Conservation (phyloP, 306 rosid species). For the Lupinus albus region DNA sequence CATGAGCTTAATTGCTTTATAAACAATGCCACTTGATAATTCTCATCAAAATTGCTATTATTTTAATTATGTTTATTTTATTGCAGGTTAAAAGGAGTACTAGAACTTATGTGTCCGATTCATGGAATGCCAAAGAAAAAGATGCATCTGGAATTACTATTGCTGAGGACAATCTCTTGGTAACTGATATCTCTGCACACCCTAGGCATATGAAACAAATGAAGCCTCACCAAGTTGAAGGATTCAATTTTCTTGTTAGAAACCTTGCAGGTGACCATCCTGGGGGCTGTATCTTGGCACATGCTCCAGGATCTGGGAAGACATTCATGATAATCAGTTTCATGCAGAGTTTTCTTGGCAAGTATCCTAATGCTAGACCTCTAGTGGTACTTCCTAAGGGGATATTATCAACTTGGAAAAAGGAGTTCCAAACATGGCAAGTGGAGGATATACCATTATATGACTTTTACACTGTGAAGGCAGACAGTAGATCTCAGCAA, state of each 20-base stretch:
- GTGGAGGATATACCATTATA: constrained; percentile 80
- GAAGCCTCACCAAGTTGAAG: constrained; percentile 92
- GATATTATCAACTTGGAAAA: constrained; percentile 86
- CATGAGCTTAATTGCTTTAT: constrained; percentile 4
- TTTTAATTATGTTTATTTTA: constrained; percentile 15
- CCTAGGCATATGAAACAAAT: constrained; percentile 85
- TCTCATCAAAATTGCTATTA: constrained; percentile 21
- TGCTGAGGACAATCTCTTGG: constrained; percentile 51
- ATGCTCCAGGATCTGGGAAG: constrained; percentile 97
- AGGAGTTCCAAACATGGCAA: constrained; percentile 89
- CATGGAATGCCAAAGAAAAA: constrained; percentile 56
- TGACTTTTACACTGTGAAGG: constrained; percentile 78
- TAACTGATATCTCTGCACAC: constrained; percentile 68
- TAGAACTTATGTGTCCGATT: constrained; percentile 71
- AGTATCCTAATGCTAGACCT: constrained; percentile 85
- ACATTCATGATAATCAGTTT: constrained; percentile 97
- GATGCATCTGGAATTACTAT: constrained; percentile 55
- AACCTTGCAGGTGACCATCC: constrained; percentile 81
- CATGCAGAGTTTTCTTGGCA: constrained; percentile 91
- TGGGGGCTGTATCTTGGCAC: constrained; percentile 94
- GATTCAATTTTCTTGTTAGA: constrained; percentile 85
- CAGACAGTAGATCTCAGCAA: constrained; percentile 75
- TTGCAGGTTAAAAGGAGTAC: constrained; percentile 72
- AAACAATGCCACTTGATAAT: background rate
- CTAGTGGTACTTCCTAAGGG: constrained; percentile 96